Evolutionary conservation across 208 protist species (phyloP).

Genomic region (Crithidia mellificae): DNA sequence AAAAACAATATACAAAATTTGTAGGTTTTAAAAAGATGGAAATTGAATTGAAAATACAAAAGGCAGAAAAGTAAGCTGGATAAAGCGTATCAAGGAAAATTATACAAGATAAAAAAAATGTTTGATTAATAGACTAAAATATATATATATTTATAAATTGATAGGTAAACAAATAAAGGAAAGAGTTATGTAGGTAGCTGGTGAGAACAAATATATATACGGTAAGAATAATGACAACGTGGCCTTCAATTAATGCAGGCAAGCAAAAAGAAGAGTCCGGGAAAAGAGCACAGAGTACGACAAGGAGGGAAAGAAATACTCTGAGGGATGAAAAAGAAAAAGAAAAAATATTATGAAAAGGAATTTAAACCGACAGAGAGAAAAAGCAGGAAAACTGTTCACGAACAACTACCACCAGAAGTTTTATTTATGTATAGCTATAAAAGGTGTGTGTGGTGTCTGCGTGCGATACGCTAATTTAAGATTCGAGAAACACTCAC

Average conservation of each 20-base stretch:
- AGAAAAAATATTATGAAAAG: neutral
- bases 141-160: conserved; percentile 1
- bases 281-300: neutral
- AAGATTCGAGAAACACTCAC: neutral
- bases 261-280: neutral
- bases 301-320: neutral
- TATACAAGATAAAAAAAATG: too few relatives aligned
- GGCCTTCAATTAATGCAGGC: neutral
- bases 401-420: neutral
- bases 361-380: neutral
- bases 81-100: too few relatives aligned
- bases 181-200: neutral
- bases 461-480: neutral
- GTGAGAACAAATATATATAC: neutral
- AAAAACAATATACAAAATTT: conserved; percentile 3
- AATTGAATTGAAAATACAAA: neutral
- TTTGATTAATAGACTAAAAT: too few relatives aligned
- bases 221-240: neutral
- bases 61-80: neutral
- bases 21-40: too few relatives aligned
- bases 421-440: conserved; percentile 1
- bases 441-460: neutral
- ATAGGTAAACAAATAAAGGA: neutral
- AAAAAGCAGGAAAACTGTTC: neutral
- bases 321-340: neutral